phyloP scores from a whole-genome alignment of 306 rosid species.

The Trifolium fragiferum region DNA sequence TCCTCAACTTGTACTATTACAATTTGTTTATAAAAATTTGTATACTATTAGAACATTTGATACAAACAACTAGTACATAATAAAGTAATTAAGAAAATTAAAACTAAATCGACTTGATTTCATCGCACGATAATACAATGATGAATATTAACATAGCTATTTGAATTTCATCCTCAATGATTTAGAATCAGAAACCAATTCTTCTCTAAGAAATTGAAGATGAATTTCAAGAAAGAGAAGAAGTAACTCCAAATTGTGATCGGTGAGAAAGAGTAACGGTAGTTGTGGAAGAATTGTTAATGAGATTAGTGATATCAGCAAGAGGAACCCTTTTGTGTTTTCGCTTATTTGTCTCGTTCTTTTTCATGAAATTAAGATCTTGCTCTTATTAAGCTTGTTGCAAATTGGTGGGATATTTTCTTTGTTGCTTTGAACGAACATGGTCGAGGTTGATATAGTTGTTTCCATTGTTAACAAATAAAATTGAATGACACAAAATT shows the following conservation, averaged over 20 bases:
- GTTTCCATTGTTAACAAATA: constrained; percentile 17
- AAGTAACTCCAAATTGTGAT: background rate
- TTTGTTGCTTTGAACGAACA: constrained; percentile 24
- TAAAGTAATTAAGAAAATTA: too few relatives aligned
- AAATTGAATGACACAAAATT: background rate
- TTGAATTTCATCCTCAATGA: constrained; percentile 53
- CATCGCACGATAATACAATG: too few relatives aligned
- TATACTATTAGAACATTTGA: too few relatives aligned
- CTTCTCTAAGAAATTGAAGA: background rate
- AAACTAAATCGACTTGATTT: too few relatives aligned
- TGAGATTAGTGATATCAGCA: constrained; percentile 41
- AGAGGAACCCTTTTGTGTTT: constrained; percentile 41
- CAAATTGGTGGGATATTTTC: constrained; percentile 40
- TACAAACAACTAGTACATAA: too few relatives aligned
- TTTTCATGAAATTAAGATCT: constrained; percentile 24
- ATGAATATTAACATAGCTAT: background rate
- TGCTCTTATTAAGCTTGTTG: background rate
- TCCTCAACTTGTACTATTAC: too few relatives aligned
- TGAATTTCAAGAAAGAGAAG: background rate
- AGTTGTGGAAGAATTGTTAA: constrained; percentile 22
- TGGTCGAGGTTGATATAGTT: background rate
- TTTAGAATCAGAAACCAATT: background rate
- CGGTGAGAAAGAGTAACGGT: background rate
- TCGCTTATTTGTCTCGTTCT: background rate
- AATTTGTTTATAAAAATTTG: too few relatives aligned